These are phyloP conservation scores for Starmerella lactis-condensi DNA, from an alignment of 805 yeast species.

Conservation along the genomic window DNA sequence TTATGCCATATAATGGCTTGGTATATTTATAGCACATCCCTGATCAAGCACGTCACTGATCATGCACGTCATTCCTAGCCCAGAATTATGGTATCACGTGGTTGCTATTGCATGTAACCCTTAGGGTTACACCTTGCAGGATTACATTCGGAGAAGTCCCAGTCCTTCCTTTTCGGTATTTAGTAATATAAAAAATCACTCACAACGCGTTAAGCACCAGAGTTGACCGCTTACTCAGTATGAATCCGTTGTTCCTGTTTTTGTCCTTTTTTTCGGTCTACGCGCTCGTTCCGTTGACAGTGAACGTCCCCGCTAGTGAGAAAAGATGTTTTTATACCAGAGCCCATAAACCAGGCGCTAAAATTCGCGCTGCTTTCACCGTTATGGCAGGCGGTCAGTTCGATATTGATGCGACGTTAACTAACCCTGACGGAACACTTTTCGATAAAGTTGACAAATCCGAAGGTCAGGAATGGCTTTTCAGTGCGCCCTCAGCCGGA, in stretches of 20 bases:
- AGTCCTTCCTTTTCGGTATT: too few relatives aligned
- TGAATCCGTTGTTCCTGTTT: slow-evolving; percentile 3
- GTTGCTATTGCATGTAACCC: too few relatives aligned
- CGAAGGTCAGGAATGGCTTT: slow-evolving; percentile 64
- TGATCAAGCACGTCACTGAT: too few relatives aligned
- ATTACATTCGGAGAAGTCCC: too few relatives aligned
- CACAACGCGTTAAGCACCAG: too few relatives aligned
- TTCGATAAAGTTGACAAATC: slow-evolving; percentile 40
- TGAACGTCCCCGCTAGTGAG: slow-evolving; percentile 58
- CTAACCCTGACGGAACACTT: slow-evolving; percentile 37
- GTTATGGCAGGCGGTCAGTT: slow-evolving; percentile 67
- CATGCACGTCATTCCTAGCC: too few relatives aligned
- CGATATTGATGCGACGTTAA: slow-evolving; percentile 50
- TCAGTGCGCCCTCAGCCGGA: slow-evolving; percentile 46
- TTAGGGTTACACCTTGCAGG: too few relatives aligned
- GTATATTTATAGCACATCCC: too few relatives aligned
- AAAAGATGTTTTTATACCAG: slow-evolving; percentile 52
- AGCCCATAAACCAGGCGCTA: slow-evolving; percentile 40
- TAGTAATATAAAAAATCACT: too few relatives aligned
- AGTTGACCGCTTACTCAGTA: too few relatives aligned
- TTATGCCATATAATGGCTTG: too few relatives aligned
- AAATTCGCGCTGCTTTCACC: slow-evolving; percentile 61
- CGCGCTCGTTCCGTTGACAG: slow-evolving; percentile 42
- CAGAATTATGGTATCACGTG: too few relatives aligned
- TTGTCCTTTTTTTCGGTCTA: slow-evolving; percentile 7